phyloP scores from a whole-genome alignment of 1,284 basidiomycete genomes.

The Wolfiporia cocos region DNA sequence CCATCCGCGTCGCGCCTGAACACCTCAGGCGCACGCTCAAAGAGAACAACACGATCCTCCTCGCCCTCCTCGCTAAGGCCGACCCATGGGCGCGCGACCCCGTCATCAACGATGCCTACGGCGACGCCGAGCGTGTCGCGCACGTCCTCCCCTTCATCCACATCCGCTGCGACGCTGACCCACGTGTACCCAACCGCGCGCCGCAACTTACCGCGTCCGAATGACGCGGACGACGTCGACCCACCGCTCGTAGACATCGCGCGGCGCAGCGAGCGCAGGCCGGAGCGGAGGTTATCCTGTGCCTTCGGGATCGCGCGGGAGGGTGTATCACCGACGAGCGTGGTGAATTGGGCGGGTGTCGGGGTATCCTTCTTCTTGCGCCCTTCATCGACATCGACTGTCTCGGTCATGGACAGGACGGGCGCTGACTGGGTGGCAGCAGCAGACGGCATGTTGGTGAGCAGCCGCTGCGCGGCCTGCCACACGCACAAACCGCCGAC shows the following conservation, averaged over 20 bases:
- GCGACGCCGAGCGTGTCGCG: slow-evolving; percentile 57
- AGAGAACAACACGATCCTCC: slow-evolving; percentile 35
- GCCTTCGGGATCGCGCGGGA: slow-evolving; percentile 58
- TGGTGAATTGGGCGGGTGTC: slow-evolving; percentile 57
- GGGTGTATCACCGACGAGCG: slow-evolving; percentile 63
- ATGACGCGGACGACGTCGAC: background rate
- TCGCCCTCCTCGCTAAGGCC: slow-evolving; percentile 31
- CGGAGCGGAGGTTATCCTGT: slow-evolving; percentile 65
- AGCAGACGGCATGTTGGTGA: slow-evolving; percentile 28
- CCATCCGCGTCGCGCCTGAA: slow-evolving; percentile 25
- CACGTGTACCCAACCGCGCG: slow-evolving; percentile 63
- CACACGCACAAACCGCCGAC: slow-evolving; percentile 73
- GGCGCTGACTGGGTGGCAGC: slow-evolving; percentile 9
- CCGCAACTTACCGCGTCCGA: slow-evolving; percentile 14
- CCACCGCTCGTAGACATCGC: slow-evolving; percentile 21
- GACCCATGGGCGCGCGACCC: slow-evolving; percentile 22
- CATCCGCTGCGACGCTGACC: slow-evolving; percentile 66
- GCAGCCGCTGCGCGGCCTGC: slow-evolving; percentile 60
- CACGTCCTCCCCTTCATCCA: slow-evolving; percentile 75
- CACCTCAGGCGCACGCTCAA: slow-evolving; percentile 57
- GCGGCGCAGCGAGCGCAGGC: slow-evolving; percentile 54
- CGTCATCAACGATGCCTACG: slow-evolving; percentile 38
- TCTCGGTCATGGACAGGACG: slow-evolving; percentile 12
- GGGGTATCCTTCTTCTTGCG: slow-evolving; percentile 13
- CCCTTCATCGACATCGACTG: slow-evolving; percentile 11